A percentile compares a stretch with the other conserved stretches of the same genome.
These are phyloP conservation scores for Plasmodium ovale DNA, from an alignment of 169 alveolate species.

Conservation along the genomic window DNA sequence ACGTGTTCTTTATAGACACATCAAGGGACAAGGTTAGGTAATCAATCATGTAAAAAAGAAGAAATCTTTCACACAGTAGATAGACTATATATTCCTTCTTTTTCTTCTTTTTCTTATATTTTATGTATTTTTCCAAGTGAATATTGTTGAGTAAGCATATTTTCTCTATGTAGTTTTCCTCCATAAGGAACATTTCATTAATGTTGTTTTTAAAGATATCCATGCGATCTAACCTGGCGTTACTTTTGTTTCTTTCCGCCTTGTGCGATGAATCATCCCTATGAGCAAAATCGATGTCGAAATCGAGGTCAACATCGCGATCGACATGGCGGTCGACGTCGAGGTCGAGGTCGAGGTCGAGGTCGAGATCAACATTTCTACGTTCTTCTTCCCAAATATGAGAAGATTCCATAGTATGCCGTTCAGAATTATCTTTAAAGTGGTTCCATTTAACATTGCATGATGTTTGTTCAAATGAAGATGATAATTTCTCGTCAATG, in stretches of 20 bases:
- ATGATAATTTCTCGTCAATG: neutral
- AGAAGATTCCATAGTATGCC: neutral
- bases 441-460: too few relatives aligned
- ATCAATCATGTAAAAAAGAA: slow-evolving; percentile 70
- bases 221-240: neutral
- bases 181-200: slow-evolving; percentile 49
- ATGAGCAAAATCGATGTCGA: neutral
- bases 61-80: slow-evolving; percentile 58
- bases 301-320: neutral
- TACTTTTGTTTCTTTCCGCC: neutral
- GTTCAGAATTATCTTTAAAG: neutral
- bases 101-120: slow-evolving; percentile 65
- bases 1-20: slow-evolving; percentile 63
- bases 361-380: neutral
- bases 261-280: neutral
- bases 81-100: slow-evolving; percentile 65
- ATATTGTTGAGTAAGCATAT: slow-evolving; percentile 65
- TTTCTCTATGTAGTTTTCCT: slow-evolving; percentile 57
- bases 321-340: neutral
- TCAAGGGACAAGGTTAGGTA: slow-evolving; percentile 58
- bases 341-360: neutral
- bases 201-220: slow-evolving; percentile 27
- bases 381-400: neutral
- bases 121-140: slow-evolving; percentile 39
- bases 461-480: neutral